Evolutionary conservation across 345 rosid genomes (phyloP), one percentile per base, ranked within the genome.

Genomic region (Abelmoschus esculentus): DNA sequence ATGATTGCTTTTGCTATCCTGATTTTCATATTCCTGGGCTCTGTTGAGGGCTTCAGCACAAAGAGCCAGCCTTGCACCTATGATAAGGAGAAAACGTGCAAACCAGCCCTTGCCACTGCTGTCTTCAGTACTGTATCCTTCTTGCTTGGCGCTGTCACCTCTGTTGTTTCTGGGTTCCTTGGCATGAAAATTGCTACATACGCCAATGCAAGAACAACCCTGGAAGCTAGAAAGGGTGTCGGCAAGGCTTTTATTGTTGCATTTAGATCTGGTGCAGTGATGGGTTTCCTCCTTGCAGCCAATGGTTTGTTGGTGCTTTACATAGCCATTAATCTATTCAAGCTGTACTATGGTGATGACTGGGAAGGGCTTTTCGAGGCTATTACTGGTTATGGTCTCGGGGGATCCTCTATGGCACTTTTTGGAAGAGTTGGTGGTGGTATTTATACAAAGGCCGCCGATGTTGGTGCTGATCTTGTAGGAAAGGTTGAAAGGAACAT

Each of bases 401-500:
- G 96, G 38, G 96, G 96, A 70, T 89, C 96, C 66, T 89, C 96
- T 63, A 89, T 89, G 91, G 91, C 96, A 19, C 87, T 89, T 52
- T 87, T 89, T 74, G 91, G 91, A 18, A 85, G 91, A 84, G 96
- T 89, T 72, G 96, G 86, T 52, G 91, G 96, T 53, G 96, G 96
- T 29, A 89, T 89, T 69, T 89, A 89, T 78, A 89, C 92, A 49
- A 89, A 89, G 73, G 91, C 90, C 75, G 96, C 91, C 71, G 96
- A 87, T 83, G 96, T 89, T 60, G 91, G 96, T 87, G 96, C 91
- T 19, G 95, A 89, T 79, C 96, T 89, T 76, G 96, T 89, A 8
- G 96, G 95, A 62, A 89, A 89, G 78, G 88, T 89, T 46, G 95
- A 89, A 77, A 85, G 86, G 77, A 87, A 89, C 69, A 87, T 89